Base-by-base conservation (phyloP, 2,329 filamentous ascomycete species). In the Camillea tinctor region DNA sequence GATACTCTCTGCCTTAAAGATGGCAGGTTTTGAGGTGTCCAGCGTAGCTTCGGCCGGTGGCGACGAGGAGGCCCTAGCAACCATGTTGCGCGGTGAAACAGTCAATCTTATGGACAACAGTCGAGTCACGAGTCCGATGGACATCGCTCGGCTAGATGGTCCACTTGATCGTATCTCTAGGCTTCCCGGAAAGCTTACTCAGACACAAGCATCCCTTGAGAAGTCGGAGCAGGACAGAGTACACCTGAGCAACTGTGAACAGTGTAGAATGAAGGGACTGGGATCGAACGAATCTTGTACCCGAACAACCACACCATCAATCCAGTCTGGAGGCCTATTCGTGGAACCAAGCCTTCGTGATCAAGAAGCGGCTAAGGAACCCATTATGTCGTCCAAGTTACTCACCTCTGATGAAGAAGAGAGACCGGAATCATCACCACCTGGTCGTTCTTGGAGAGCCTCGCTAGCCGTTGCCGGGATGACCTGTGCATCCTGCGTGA, bases 401-500 rank as follows among this genome's bases (percentile, higher is more conserved):
- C 36, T 66, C 19, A 36, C 54, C 21, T 17, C 51, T 19, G 58
- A 60, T 15, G 56, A 62, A 9, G 56, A 65, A 20, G 60, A 56
- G 0, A 55, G 50, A 50, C 52, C 55, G 20, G 52, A 55, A 23
- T 54, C 23, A 3, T 26, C 53, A 13, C 40, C 22, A 24, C 21
- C 40, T 49, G 7, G 21, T n/a, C 60, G 56, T 15, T 52, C 56
- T 57, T 77, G 73, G 69, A 71, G 66, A 44, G 75, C 70, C 48
- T 71, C 71, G 4, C 62, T 76, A n/a, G 84, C 87, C 20, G 81
- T 93, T 49, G 85, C 82, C 24, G 89, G 89, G 56, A 92, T 93
- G 89, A 91, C 87, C 3, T 92, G 90, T 71, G 85, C 86, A 15
- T 82, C 88, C 13, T 93, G 90, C 68, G 81, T 81, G 56, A 88